Conservation (phyloP, 257 asterid species). For the Solanum peruvianum region DNA sequence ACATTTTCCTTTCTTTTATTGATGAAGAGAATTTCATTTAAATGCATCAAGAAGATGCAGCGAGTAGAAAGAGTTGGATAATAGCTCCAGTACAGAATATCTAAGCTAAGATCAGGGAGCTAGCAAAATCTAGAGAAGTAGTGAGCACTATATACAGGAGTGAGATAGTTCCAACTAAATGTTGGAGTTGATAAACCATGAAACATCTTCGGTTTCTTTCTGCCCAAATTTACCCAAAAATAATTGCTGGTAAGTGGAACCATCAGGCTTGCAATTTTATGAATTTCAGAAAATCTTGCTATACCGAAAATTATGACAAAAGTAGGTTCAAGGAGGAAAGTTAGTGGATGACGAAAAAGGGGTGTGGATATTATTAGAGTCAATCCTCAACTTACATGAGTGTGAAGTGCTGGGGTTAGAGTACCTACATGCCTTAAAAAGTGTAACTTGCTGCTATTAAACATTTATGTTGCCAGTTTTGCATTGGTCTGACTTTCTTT, state of each 20-base stretch:
- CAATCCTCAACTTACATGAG: background rate
- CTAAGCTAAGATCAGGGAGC: background rate
- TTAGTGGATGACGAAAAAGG: background rate
- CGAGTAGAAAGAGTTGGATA: background rate
- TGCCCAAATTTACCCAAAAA: background rate
- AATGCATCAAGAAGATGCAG: background rate
- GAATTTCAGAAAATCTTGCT: background rate
- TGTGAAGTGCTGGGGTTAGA: background rate
- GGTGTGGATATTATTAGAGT: background rate
- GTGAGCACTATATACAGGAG: background rate
- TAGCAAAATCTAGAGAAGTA: background rate
- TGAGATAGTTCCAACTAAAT: background rate
- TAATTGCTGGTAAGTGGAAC: background rate
- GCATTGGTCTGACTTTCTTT: background rate
- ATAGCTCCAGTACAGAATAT: background rate
- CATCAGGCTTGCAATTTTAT: background rate
- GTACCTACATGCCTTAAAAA: background rate
- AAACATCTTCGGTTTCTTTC: background rate
- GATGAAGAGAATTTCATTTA: background rate
- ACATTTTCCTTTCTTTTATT: background rate
- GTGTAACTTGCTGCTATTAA: background rate
- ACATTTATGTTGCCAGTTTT: background rate
- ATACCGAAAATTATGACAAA: background rate
- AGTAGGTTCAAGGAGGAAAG: background rate
- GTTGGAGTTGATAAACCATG: background rate